Percentiles rank a stretch among this genome's conserved stretches.
Evolutionary conservation across 176 grass and related monocot genomes (phyloP).

Genomic region (Musa itinerans): DNA sequence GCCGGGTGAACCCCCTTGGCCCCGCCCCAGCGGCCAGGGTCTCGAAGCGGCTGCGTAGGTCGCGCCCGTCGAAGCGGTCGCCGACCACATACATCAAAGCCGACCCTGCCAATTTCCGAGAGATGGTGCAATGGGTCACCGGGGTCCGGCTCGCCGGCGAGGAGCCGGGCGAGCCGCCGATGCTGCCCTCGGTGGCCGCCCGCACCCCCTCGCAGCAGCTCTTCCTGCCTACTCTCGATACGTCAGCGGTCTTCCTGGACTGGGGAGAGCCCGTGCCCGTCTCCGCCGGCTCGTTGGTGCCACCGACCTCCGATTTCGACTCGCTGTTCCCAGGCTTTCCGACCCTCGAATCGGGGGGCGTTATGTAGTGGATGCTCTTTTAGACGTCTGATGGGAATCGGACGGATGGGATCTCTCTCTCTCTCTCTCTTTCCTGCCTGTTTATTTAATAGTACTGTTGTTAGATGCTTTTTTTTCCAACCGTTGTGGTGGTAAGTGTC

Average conservation of each 20-base stretch:
- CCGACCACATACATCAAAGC: constrained; percentile 83
- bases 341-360: constrained; percentile 56
- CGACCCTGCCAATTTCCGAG: constrained; percentile 66
- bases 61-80: constrained; percentile 42
- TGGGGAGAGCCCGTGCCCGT: neutral
- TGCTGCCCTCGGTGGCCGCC: neutral
- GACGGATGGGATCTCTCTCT: neutral
- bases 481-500: no score
- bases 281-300: neutral
- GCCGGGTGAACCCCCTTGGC: neutral
- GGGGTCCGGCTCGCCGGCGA: constrained; percentile 30
- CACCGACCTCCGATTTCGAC: neutral
- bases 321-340: constrained; percentile 35
- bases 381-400: neutral
- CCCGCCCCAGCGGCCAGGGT: neutral
- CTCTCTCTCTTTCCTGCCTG: no score
- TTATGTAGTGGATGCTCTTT: constrained; percentile 24
- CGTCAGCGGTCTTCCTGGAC: constrained; percentile 2
- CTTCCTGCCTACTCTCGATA: constrained; percentile 18
- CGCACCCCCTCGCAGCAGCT: neutral
- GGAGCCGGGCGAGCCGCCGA: neutral
- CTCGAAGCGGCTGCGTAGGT: constrained; percentile 36
- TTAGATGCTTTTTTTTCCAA: no score
- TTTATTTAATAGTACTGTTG: no score
- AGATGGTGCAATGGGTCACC: constrained; percentile 75